Evolutionary conservation across 805 yeast genomes (phyloP).

Genomic region (Sugiyamaella americana): DNA sequence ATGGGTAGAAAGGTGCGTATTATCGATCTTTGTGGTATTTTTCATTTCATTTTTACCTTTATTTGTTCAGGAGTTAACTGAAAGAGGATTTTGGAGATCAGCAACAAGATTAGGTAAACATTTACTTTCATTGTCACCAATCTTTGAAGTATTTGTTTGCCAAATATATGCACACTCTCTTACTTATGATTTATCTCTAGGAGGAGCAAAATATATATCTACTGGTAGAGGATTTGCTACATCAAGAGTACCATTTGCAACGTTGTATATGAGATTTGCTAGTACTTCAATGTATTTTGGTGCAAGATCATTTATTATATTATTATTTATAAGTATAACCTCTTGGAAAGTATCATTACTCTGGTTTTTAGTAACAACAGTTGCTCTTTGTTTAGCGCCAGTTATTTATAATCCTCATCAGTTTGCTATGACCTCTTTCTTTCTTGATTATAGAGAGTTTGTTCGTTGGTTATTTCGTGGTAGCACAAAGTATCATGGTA

Average conservation of each 20-base stretch:
- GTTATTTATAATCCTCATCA: slow-evolving; percentile 97
- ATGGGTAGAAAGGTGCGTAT: slow-evolving; percentile 84
- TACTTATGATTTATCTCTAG: slow-evolving; percentile 69
- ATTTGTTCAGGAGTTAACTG: slow-evolving; percentile 79
- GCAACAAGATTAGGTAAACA: slow-evolving; percentile 65
- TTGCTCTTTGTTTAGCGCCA: slow-evolving; percentile 87
- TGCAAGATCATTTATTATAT: slow-evolving; percentile 56
- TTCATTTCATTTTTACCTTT: slow-evolving; percentile 87
- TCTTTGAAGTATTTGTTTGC: slow-evolving; percentile 92
- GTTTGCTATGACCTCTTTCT: slow-evolving; percentile 92
- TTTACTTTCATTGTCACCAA: slow-evolving; percentile 73
- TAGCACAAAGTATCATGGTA: slow-evolving; percentile 54
- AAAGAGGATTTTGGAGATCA: slow-evolving; percentile 78
- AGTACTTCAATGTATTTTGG: slow-evolving; percentile 75
- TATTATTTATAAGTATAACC: slow-evolving; percentile 68
- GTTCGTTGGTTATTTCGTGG: slow-evolving; percentile 84
- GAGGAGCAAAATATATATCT: slow-evolving; percentile 87
- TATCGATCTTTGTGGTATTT: slow-evolving; percentile 88
- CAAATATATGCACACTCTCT: slow-evolving; percentile 83
- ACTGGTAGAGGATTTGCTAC: slow-evolving; percentile 95
- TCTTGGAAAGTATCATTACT: slow-evolving; percentile 93
- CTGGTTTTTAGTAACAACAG: slow-evolving; percentile 95
- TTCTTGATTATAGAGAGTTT: slow-evolving; percentile 91
- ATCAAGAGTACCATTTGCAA: slow-evolving; percentile 64
- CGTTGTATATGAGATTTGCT: slow-evolving; percentile 71